phyloP scores from a whole-genome alignment of 768 basidiomycete genomes.

The Collybiopsis luxurians region DNA sequence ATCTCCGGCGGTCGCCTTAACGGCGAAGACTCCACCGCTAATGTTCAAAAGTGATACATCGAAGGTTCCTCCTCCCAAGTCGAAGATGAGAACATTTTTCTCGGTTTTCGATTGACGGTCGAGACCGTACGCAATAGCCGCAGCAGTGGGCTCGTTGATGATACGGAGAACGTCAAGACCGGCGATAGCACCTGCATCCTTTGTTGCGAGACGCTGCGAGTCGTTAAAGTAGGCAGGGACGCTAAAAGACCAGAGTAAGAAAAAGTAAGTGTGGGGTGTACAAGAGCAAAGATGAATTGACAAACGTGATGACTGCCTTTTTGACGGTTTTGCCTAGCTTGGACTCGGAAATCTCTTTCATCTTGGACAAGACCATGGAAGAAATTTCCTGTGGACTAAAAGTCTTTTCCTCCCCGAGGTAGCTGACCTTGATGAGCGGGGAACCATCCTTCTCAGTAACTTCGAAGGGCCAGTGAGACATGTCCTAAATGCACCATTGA shows the following conservation, averaged over 20 bases:
- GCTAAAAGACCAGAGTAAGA: constrained; percentile 32
- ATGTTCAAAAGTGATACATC: constrained; percentile 99
- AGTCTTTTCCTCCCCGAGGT: constrained; percentile 91
- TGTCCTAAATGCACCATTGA: constrained; percentile 58
- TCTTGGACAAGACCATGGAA: constrained; percentile 99
- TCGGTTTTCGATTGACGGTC: constrained; percentile 93
- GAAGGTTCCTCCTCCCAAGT: constrained; percentile 99
- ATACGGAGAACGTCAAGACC: constrained; percentile 99
- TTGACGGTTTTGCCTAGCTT: constrained; percentile 98
- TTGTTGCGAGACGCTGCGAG: constrained; percentile 98
- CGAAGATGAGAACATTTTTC: constrained; percentile 99
- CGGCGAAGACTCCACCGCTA: constrained; percentile 96
- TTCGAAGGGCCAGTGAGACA: constrained; percentile 96
- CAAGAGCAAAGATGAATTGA: constrained; percentile 64
- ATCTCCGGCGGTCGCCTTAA: constrained; percentile 99
- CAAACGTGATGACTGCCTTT: constrained; percentile 98
- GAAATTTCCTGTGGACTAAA: constrained; percentile 99
- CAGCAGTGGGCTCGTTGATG: constrained; percentile 99
- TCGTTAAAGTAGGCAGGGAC: constrained; percentile 99
- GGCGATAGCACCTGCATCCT: constrained; percentile 97
- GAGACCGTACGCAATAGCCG: constrained; percentile 98
- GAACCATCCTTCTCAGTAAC: constrained; percentile 97
- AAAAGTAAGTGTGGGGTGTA: constrained; percentile 17
- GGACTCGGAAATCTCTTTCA: constrained; percentile 99
- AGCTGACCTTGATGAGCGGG: constrained; percentile 94